Evolutionary conservation across 2,329 filamentous ascomycete species (phyloP), one percentile per base, ranked within the genome.

Genomic region (Chrysoporthe deuterocubensis): DNA sequence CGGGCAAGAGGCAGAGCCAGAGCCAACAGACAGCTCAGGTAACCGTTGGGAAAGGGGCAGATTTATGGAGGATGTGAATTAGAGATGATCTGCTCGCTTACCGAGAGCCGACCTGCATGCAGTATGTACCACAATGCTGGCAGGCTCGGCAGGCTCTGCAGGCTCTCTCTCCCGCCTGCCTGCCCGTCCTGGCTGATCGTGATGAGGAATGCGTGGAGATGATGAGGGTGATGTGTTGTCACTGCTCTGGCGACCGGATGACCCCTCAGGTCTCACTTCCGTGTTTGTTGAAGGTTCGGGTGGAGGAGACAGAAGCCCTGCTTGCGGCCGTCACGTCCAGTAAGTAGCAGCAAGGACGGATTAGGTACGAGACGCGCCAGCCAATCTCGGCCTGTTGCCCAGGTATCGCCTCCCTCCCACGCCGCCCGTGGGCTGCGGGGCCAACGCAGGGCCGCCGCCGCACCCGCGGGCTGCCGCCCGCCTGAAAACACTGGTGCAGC

Each of bases 1-100:
- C 37, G 37, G 37, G 37, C 37, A 40, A 40, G 6, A 9, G 37
- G 37, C 37, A 40, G 9, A 40, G 37, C 5, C 14, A 13, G 46
- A 50, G n/a, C 46, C 46, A 50, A 50, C 14, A 50, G 46, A 50
- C 46, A 13, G 46, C n/a, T 50, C 13, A 50, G 46, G 5, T 21
- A 50, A 50, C 7, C 46, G 46, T 18, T n/a, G n/a, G 21, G 16
- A 48, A 62, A 40, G 60, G 44, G 44, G 32, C 26, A 32, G 13
- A 37, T 42, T 65, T 56, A 46, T 54, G n/a, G 56, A 57, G 60
- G 26, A 42, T 46, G 42, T 58, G 4, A 4, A 18, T 50, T 40
- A 42, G 18, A 46, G 60, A 52, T 68, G 67, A 68, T 68, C 66
- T 66, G 67, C 52, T 66, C 63, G 63, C 58, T 58, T 66, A 62